Conservation (phyloP, 1,284 basidiomycete genomes). For the Sutorius eximius region DNA sequence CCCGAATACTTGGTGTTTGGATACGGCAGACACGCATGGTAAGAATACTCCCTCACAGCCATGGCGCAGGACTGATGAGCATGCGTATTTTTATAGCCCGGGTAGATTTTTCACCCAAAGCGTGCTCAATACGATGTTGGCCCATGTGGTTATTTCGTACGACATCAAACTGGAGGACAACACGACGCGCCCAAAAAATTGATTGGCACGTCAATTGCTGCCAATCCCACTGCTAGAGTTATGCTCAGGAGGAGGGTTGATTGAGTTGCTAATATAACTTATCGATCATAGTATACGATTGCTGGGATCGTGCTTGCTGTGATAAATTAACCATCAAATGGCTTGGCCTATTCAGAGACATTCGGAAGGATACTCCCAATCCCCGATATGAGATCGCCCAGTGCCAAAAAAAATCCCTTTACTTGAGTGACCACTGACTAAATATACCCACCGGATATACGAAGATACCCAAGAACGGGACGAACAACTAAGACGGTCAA, state of each 20-base stretch:
- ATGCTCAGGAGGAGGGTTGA: conserved; percentile 14
- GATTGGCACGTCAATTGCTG: neutral
- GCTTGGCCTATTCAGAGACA: neutral
- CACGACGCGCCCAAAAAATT: conserved; percentile 26
- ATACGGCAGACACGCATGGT: conserved; percentile 23
- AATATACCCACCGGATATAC: too few relatives aligned
- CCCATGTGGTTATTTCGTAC: conserved; percentile 30
- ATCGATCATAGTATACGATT: neutral
- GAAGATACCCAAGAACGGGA: too few relatives aligned
- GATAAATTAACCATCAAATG: neutral
- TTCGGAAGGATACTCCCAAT: neutral
- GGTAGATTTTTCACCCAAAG: conserved; percentile 35
- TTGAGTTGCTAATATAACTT: neutral
- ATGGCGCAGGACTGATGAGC: too few relatives aligned
- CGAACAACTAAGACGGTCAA: too few relatives aligned
- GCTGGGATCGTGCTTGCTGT: neutral
- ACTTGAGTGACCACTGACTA: too few relatives aligned
- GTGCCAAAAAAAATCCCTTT: too few relatives aligned
- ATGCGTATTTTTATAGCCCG: conserved; percentile 19
- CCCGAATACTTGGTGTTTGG: conserved; percentile 19
- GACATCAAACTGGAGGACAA: conserved; percentile 30
- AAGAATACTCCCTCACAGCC: neutral
- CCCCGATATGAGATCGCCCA: neutral
- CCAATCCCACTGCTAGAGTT: conserved; percentile 5
- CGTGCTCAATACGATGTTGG: conserved; percentile 31